Conservation (phyloP, 257 asterid species). For the Plectranthus barbatus region DNA sequence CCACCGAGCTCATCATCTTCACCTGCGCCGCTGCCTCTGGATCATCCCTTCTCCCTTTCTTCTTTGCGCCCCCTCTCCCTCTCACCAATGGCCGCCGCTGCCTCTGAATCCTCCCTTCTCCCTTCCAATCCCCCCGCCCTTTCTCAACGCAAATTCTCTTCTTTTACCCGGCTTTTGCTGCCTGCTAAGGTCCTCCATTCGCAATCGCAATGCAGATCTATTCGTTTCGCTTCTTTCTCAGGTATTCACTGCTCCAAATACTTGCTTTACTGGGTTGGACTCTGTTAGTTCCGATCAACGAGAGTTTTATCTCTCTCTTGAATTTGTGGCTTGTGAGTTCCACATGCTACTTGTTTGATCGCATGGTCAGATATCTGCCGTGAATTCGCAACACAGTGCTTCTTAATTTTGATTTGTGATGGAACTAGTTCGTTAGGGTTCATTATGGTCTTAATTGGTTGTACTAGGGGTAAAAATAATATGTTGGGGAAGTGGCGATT, state of each 20-base stretch:
- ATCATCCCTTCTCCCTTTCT: not conserved
- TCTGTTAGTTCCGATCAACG: no score
- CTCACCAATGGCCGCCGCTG: conserved; percentile 38
- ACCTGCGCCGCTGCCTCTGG: no score
- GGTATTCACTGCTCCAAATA: conserved; percentile 26
- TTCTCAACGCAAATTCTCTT: conserved; percentile 29
- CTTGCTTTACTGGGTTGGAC: not conserved
- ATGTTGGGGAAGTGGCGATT: not conserved
- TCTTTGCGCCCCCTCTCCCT: conserved; percentile 13
- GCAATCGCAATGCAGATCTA: conserved; percentile 41
- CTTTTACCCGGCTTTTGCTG: conserved; percentile 17
- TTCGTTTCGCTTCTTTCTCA: conserved; percentile 35
- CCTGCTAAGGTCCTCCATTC: conserved; percentile 27
- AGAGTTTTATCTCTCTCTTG: no score
- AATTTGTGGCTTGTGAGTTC: no score
- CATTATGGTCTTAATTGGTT: not conserved
- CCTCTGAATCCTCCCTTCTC: conserved; percentile 46
- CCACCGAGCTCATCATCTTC: conserved; percentile 11
- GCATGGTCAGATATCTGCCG: no score
- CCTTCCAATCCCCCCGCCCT: no score
- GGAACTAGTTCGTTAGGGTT: not conserved
- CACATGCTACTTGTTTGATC: no score
- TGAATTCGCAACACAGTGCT: no score
- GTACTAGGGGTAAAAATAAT: not conserved
- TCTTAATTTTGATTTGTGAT: not conserved